Base-by-base conservation (phyloP, 106 monocot species). In the Triglochin maritima region DNA sequence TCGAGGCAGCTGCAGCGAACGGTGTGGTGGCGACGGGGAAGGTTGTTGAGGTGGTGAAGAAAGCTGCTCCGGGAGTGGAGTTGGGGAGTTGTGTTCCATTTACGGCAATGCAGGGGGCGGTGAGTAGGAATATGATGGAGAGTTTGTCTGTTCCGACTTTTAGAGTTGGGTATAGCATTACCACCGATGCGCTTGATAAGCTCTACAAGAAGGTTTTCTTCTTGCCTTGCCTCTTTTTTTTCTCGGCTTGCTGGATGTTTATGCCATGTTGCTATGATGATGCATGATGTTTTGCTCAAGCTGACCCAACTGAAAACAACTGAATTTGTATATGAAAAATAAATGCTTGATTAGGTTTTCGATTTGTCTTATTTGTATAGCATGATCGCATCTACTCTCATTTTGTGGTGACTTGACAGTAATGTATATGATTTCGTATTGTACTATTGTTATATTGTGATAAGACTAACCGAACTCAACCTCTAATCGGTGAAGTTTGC, bases 101-200 rank as follows among this genome's bases (percentile, higher is more conserved):
- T 74, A 88, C 85, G 3, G 72, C 87, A 54, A 96, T 96, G 90
- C 95, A 96, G 88, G 83, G 75, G 9, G 87, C 90, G 0, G 88
- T 91, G 2, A 88, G 90, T 62, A 72, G 75, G 76, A 91, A 96
- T 74, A 91, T 96, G 95, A 75, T 86, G 65, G 87, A 96, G 65
- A 88, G 88, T 71, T 81, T 96, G 47, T 60, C 87, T 0, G 86
- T 87, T 4, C 90, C 95, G 0, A 96, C 95, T 9, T 96, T 96
- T 68, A 77, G 88, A 9, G 90, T 96, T 44, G 95, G 90, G 17
- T 96, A 96, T 59, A 91, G 88, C 57, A 77, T 96, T 57, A 86
- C 84, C 3, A 91, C 95, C 5, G 70, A 84, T 76, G 85, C 90
- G 3, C 95, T 96, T 4, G 86, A 91, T 77, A 70, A 55, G 17